A percentile compares a stretch with the other conserved stretches of the same genome.
These are phyloP conservation scores for Fulvia fulva DNA, from an alignment of 2,329 filamentous ascomycete species.

Conservation along the genomic window DNA sequence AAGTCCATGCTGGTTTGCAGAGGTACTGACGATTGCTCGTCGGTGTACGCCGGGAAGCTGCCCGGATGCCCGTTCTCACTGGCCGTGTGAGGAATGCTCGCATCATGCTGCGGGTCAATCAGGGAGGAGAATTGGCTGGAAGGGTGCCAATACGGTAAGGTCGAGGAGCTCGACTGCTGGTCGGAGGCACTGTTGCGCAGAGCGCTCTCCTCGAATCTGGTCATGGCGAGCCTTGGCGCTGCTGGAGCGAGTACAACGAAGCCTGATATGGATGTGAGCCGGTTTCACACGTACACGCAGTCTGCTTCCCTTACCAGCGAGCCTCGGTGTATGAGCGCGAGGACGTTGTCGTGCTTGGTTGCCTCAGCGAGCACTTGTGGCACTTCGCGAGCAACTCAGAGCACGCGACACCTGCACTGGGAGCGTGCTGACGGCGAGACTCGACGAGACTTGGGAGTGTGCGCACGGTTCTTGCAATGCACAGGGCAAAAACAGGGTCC, in stretches of 20 bases:
- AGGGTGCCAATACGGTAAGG: conserved; percentile 24
- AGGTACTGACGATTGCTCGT: conserved; percentile 2
- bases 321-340: background rate
- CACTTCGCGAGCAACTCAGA: background rate
- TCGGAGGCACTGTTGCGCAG: conserved; percentile 19
- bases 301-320: background rate
- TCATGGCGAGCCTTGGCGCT: conserved; percentile 11
- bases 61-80: background rate
- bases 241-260: background rate
- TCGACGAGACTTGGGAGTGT: background rate
- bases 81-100: background rate
- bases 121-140: conserved; percentile 23
- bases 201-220: conserved; percentile 23
- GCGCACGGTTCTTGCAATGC: background rate
- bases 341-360: background rate
- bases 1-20: conserved; percentile 3
- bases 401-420: background rate
- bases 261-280: background rate
- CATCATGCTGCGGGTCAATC: conserved; percentile 20
- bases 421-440: background rate
- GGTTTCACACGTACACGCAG: background rate
- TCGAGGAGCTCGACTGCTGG: conserved; percentile 9
- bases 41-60: conserved; percentile 2
- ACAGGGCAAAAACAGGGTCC: background rate
- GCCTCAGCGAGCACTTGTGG: background rate